These are phyloP conservation scores for Farysia itapuensis DNA, from an alignment of 1,284 basidiomycete species.

Conservation along the genomic window DNA sequence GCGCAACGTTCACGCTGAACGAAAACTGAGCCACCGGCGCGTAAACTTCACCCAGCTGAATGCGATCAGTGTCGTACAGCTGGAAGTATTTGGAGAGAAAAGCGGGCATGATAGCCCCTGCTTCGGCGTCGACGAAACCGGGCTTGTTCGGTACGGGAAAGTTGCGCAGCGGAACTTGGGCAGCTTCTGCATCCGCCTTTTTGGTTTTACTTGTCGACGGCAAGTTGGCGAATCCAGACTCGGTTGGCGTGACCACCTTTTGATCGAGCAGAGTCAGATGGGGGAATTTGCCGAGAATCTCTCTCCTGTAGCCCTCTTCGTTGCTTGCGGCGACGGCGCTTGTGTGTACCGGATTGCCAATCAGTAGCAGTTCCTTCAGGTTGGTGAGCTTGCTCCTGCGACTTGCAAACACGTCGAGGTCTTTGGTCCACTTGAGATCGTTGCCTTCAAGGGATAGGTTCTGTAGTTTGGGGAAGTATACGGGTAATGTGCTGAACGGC, in stretches of 20 bases:
- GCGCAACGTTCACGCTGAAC: conserved; percentile 76
- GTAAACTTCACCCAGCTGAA: conserved; percentile 73
- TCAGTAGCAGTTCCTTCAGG: conserved; percentile 70
- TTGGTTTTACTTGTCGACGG: conserved; percentile 62
- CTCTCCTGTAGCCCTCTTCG: conserved; percentile 64
- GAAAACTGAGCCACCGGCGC: conserved; percentile 84
- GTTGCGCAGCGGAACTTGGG: conserved; percentile 54
- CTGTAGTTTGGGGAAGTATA: conserved; percentile 64
- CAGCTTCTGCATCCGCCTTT: conserved; percentile 41
- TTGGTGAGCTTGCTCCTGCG: conserved; percentile 28
- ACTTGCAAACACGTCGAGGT: conserved; percentile 42
- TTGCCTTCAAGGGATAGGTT: conserved; percentile 75
- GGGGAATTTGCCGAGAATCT: conserved; percentile 41
- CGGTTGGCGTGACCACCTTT: conserved; percentile 68
- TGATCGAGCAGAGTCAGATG: conserved; percentile 63
- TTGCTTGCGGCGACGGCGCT: conserved; percentile 69
- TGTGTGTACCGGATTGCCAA: conserved; percentile 77
- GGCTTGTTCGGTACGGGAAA: conserved; percentile 75
- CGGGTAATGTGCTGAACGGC: conserved; percentile 37
- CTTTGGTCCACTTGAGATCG: conserved; percentile 57
- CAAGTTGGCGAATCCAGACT: conserved; percentile 73
- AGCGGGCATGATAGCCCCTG: conserved; percentile 68
- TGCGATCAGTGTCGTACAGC: conserved; percentile 76
- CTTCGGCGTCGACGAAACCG: conserved; percentile 73
- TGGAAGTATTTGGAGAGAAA: conserved; percentile 79